phyloP scores from a whole-genome alignment of 192 early-diverging fungal species.

The Backusella liffmaniae region DNA sequence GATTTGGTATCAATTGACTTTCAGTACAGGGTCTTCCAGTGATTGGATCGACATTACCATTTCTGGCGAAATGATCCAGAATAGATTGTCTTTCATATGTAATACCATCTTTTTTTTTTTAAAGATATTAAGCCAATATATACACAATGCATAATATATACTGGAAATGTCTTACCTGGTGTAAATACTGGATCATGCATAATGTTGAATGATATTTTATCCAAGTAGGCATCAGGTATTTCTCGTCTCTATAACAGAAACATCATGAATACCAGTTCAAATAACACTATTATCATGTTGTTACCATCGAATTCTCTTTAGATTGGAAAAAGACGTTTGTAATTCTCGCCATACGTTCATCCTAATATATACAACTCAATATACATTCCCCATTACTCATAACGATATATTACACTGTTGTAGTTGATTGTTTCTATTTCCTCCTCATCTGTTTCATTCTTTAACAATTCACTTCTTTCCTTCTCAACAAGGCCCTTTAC shows the following conservation, averaged over 20 bases:
- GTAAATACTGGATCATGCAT: slow-evolving; percentile 66
- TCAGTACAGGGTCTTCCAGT: slow-evolving; percentile 65
- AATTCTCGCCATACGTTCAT: slow-evolving; percentile 40
- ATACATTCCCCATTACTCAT: slow-evolving; percentile 22
- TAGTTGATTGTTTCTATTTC: slow-evolving; percentile 26
- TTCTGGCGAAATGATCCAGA: slow-evolving; percentile 71
- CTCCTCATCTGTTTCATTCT: slow-evolving; percentile 23
- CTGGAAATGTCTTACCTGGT: slow-evolving; percentile 20
- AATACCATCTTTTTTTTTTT: slow-evolving; percentile 58
- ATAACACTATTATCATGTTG: neutral
- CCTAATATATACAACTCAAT: slow-evolving; percentile 26
- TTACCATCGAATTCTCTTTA: slow-evolving; percentile 42
- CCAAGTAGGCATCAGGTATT: slow-evolving; percentile 39
- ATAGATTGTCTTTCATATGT: slow-evolving; percentile 77
- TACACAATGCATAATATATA: neutral
- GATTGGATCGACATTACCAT: slow-evolving; percentile 84
- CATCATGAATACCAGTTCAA: neutral
- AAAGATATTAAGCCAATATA: slow-evolving; percentile 15
- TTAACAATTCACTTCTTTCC: slow-evolving; percentile 51
- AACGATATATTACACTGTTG: slow-evolving; percentile 16
- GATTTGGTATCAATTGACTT: slow-evolving; percentile 69
- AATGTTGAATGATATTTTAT: slow-evolving; percentile 73
- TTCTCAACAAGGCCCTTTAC: slow-evolving; percentile 56
- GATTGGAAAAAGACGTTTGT: slow-evolving; percentile 51
- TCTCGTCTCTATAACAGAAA: slow-evolving; percentile 25